Base-by-base conservation (phyloP, 2,329 filamentous ascomycete genomes). In the Monosporascus sp. region DNA sequence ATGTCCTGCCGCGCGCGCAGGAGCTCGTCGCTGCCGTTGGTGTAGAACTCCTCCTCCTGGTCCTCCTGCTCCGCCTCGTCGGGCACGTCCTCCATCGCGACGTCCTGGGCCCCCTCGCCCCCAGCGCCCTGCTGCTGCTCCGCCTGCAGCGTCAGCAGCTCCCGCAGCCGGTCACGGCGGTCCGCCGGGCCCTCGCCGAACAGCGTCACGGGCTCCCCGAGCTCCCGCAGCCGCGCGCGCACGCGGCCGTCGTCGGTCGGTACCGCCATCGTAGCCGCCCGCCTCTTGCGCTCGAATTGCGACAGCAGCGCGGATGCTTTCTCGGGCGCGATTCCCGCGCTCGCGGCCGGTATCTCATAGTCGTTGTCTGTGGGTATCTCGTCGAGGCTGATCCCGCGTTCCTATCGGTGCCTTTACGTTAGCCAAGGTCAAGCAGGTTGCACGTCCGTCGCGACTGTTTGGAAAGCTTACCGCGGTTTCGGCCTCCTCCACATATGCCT, bases 1-100 rank as follows among this genome's bases (percentile, higher is more conserved):
- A 99, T 91, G 25, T 86, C 81, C 62, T 85, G 83, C 55, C 94
- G 81, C 2, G 90, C 89, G 49, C 88, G 78, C 5, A 96, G 73
- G 24, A 99, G 76, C 41, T 86, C 85, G 4, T 82, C 77, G 1
- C 85, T 83, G 3, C 94, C 94, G 62, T 88, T 82, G 0, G 93
- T 96, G 69, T 97, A 99, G 70, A 97, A 99, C 62, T 99, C 94
- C 65, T 97, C 91, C 59, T 95, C 89, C 61, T 86, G 84, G 50
- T 92, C 89, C 3, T 79, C 85, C 48, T 82, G 84, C 18, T 84
- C 83, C 11, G n/a, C 42, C 5, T 82, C 83, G 2, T 83, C 82
- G 1, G 68, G 70, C 8, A 69, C 80, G 63, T 89, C 86, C 44
- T 79, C 80, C 80, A 85, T 84, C 45, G 70, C 75, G 54, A 79